These are phyloP conservation scores for Luvunga scandens DNA, from an alignment of 345 rosid genomes.

Conservation along the genomic window DNA sequence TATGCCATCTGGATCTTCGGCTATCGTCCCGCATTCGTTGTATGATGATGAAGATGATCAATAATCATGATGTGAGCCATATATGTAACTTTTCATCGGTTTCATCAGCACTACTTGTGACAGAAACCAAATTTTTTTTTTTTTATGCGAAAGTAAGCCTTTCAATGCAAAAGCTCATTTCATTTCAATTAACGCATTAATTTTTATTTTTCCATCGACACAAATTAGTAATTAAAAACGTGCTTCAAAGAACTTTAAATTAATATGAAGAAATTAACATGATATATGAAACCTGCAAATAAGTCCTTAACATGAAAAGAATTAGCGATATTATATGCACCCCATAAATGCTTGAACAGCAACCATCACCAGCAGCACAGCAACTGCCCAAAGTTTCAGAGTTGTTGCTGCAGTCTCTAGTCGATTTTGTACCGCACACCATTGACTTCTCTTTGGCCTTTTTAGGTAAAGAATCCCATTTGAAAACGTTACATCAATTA, in stretches of 20 bases:
- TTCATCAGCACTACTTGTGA: neutral
- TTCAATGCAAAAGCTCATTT: neutral
- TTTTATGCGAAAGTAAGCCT: no score
- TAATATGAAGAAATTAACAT: no score
- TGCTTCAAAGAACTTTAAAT: neutral
- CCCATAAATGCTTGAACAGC: neutral
- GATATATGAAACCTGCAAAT: neutral
- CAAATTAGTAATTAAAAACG: no score
- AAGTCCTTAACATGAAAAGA: neutral
- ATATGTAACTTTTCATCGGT: no score
- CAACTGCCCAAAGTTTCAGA: neutral
- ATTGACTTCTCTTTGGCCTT: constrained; percentile 1
- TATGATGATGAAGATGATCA: no score
- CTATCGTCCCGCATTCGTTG: no score
- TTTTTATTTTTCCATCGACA: no score
- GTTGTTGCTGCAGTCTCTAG: neutral
- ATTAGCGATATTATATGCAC: neutral
- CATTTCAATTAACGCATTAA: neutral
- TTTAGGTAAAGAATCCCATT: constrained; percentile 10
- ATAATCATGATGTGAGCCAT: no score
- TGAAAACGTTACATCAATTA: constrained; percentile 9
- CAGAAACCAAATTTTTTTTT: no score
- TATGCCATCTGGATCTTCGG: no score
- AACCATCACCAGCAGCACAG: neutral
- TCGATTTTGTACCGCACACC: neutral